A percentile compares a stretch with the other conserved stretches of the same genome.
These are phyloP conservation scores for Theileria sp. DNA, from an alignment of 169 alveolate genomes.

Conservation along the genomic window DNA sequence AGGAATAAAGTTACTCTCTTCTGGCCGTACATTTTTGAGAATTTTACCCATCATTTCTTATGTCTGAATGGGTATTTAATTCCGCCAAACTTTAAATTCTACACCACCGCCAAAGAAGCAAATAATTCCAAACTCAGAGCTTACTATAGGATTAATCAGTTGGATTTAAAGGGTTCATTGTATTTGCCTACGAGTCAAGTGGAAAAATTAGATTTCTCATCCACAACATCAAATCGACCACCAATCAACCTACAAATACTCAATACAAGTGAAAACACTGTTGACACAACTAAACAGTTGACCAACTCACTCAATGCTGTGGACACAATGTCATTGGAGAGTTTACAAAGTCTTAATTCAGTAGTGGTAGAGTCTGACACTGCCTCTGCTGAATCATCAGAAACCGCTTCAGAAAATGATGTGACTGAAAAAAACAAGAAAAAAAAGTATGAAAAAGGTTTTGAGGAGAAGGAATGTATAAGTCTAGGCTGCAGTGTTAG, in stretches of 20 bases:
- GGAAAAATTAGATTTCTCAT: conserved; percentile 40
- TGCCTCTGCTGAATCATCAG: background rate
- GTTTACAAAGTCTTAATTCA: background rate
- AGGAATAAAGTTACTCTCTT: conserved; percentile 38
- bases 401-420: conserved; percentile 10
- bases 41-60: conserved; percentile 31
- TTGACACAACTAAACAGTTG: background rate
- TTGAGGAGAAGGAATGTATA: background rate
- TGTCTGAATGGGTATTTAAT: conserved; percentile 41
- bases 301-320: background rate
- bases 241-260: conserved; percentile 40
- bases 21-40: conserved; percentile 67
- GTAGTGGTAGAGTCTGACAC: background rate
- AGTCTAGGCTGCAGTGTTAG: conserved; percentile 75
- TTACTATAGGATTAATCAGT: background rate
- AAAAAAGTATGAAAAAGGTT: background rate
- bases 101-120: conserved; percentile 44
- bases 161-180: background rate
- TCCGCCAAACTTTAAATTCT: conserved; percentile 27
- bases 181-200: conserved; percentile 30
- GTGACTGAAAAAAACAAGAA: background rate
- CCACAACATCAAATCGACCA: conserved; percentile 57
- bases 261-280: background rate
- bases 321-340: background rate
- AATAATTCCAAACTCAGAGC: conserved; percentile 51